phyloP scores from a whole-genome alignment of 345 rosid species.

The Murraya koenigii region DNA sequence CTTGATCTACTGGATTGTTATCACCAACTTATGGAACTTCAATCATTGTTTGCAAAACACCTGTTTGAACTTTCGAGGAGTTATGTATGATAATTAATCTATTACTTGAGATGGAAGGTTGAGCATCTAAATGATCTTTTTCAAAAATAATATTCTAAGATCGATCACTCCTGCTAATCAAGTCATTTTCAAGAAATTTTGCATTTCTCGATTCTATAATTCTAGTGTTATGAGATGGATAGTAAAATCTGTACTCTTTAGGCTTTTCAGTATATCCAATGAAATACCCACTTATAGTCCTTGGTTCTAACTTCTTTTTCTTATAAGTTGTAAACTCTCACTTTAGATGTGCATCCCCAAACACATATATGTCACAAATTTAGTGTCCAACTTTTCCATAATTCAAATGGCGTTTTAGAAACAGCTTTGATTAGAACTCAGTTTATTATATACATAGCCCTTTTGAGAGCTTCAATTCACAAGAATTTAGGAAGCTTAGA shows the following conservation, averaged over 20 bases:
- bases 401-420: neutral
- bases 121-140: too few species aligned
- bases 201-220: neutral
- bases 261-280: neutral
- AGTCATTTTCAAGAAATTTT: neutral
- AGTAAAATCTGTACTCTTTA: too few species aligned
- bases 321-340: neutral
- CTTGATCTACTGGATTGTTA: neutral
- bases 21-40: neutral
- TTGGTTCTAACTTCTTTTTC: too few species aligned
- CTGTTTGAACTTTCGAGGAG: neutral
- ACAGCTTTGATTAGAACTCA: too few species aligned
- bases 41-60: neutral
- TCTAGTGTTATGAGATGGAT: neutral
- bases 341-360: neutral
- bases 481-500: too few species aligned
- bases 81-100: neutral
- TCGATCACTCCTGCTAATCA: neutral
- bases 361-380: too few species aligned
- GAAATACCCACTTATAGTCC: neutral
- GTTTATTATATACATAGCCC: too few species aligned
- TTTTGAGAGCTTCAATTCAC: too few species aligned
- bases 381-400: too few species aligned
- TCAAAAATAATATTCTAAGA: too few species aligned
- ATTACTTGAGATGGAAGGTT: neutral